A percentile compares a stretch with the other conserved stretches of the same genome.
These are phyloP conservation scores for Exutisphaerella laricina DNA, from an alignment of 2,329 filamentous ascomycete species.

Conservation along the genomic window DNA sequence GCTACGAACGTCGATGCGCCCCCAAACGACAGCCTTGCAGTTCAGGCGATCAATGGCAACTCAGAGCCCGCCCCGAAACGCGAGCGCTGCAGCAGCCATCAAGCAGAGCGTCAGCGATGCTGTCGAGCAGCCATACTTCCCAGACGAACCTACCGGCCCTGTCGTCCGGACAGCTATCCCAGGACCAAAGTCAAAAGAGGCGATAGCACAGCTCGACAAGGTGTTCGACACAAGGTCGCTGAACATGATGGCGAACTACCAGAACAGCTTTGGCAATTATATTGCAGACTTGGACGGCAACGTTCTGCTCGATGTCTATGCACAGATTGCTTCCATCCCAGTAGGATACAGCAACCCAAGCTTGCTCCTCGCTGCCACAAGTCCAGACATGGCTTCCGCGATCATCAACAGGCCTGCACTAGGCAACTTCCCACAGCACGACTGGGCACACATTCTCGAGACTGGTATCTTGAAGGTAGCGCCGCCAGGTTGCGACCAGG, in stretches of 20 bases:
- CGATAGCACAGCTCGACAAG: conserved; percentile 63
- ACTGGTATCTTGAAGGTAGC: conserved; percentile 76
- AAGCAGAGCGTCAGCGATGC: conserved; percentile 21
- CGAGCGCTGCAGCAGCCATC: conserved; percentile 29
- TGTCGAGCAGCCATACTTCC: conserved; percentile 37
- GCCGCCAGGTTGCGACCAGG: conserved; percentile 76
- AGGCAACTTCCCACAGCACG: conserved; percentile 81
- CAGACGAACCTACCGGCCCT: conserved; percentile 54
- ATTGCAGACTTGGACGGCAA: conserved; percentile 68
- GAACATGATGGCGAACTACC: conserved; percentile 77
- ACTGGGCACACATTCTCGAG: conserved; percentile 76
- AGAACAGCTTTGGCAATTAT: conserved; percentile 73
- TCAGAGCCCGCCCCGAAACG: conserved; percentile 28
- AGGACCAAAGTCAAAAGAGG: conserved; percentile 66
- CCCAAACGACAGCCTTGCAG: conserved; percentile 8
- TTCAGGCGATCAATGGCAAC: conserved; percentile 29
- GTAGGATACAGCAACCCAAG: conserved; percentile 87
- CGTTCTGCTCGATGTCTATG: conserved; percentile 70
- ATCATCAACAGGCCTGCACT: conserved; percentile 85
- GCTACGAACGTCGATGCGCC: conserved; percentile 18
- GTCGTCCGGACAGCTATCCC: conserved; percentile 59
- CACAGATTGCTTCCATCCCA: conserved; percentile 89
- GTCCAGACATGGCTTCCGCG: conserved; percentile 71
- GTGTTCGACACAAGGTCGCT: conserved; percentile 82
- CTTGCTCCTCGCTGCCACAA: conserved; percentile 63